Evolutionary conservation across 164 flowering plant genomes (phyloP).

Genomic region (Dillenia turbinata): DNA sequence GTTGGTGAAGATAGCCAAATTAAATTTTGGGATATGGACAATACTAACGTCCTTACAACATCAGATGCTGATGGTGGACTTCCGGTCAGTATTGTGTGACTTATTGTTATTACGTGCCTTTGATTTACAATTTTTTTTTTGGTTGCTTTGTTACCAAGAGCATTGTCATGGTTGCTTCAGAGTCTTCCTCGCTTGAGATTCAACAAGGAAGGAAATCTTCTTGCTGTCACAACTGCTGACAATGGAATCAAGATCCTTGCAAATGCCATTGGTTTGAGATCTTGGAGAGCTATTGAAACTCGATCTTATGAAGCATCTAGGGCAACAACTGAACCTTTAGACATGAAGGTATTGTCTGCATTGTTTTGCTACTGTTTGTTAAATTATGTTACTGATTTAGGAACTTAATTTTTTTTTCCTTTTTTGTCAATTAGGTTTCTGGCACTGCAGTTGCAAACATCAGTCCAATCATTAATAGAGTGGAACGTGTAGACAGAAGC

Average conservation of each 20-base stretch:
- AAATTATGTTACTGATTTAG: background rate
- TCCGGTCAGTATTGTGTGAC: conserved; percentile 42
- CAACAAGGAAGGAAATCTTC: conserved; percentile 86
- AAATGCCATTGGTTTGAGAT: conserved; percentile 58
- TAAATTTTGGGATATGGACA: conserved; percentile 96
- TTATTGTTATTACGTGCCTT: background rate
- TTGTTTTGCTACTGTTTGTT: background rate
- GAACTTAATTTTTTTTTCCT: background rate
- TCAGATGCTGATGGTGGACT: conserved; percentile 94
- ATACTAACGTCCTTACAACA: conserved; percentile 41
- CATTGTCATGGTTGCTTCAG: conserved; percentile 36
- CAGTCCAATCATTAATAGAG: conserved; percentile 46
- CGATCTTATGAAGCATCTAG: conserved; percentile 62
- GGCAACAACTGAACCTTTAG: conserved; percentile 48
- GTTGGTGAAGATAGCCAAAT: conserved; percentile 89
- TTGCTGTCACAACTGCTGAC: conserved; percentile 76
- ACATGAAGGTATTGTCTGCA: conserved; percentile 40
- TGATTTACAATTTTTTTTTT: background rate
- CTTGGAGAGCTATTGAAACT: conserved; percentile 44
- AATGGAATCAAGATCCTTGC: conserved; percentile 89
- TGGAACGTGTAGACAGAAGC: conserved; percentile 50
- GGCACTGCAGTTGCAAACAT: conserved; percentile 43
- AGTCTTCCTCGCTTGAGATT: conserved; percentile 81
- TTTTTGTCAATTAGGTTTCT: conserved; percentile 37
- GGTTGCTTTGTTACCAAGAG: background rate